A percentile compares a stretch with the other conserved stretches of the same genome.
phyloP scores from a whole-genome alignment of 305 asterid genomes.

The Fraxinus angustifolia region DNA sequence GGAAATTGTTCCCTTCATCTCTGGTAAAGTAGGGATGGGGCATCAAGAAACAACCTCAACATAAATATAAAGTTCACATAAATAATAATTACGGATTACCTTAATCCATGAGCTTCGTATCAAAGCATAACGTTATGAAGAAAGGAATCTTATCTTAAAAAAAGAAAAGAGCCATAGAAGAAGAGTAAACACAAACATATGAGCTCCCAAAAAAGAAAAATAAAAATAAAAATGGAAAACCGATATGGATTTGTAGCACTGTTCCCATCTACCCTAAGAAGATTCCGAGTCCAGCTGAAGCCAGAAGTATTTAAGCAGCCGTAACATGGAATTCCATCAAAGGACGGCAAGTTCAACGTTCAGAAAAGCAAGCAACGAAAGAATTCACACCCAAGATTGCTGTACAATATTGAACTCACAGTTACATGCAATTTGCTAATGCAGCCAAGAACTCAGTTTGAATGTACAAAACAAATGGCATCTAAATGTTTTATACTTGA shows the following conservation, averaged over 20 bases:
- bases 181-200: neutral
- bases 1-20: no score
- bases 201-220: neutral
- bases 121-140: neutral
- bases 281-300: neutral
- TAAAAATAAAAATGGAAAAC: neutral
- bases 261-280: neutral
- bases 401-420: neutral
- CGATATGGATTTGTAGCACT: neutral
- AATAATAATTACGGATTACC: no score
- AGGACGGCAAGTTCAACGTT: neutral
- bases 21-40: no score
- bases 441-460: conserved; percentile 5
- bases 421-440: neutral
- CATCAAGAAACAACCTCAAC: no score
- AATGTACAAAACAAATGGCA: conserved; percentile 1
- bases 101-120: neutral
- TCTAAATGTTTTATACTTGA: conserved; percentile 6
- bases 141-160: neutral
- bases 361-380: neutral
- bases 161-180: neutral
- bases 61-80: no score
- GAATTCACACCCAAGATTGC: neutral
- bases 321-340: neutral
- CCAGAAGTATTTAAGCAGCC: neutral